Percentiles rank a stretch among this genome's conserved stretches.
These are phyloP conservation scores for Lecanoromycetidae sp. DNA, from an alignment of 2,329 filamentous ascomycete species.

Conservation along the genomic window DNA sequence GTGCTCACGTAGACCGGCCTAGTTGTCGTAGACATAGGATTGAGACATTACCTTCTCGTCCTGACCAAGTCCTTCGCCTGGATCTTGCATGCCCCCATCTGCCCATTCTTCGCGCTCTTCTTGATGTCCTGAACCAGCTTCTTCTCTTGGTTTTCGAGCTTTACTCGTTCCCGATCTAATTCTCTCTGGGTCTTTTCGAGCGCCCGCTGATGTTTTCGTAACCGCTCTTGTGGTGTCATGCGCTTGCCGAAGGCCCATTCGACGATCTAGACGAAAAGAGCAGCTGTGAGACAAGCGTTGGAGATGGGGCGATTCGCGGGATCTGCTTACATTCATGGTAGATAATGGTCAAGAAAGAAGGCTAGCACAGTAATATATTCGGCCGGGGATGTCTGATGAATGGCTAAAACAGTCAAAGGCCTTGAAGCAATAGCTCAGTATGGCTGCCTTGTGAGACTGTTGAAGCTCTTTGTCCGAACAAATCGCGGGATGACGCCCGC, in stretches of 20 bases:
- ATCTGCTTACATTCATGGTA: conserved; percentile 31
- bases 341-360: neutral
- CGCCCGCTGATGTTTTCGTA: conserved; percentile 71
- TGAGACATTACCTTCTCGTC: conserved; percentile 54
- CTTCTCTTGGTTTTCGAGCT: conserved; percentile 98
- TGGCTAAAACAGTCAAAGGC: neutral
- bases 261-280: conserved; percentile 54
- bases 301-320: neutral
- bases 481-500: conserved; percentile 2
- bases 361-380: neutral
- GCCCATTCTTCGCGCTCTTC: conserved; percentile 93
- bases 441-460: neutral
- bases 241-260: conserved; percentile 99
- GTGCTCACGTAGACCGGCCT: neutral
- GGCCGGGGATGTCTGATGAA: neutral
- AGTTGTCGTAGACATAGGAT: neutral
- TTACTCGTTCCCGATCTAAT: conserved; percentile 84
- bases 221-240: conserved; percentile 71
- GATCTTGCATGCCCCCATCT: conserved; percentile 97
- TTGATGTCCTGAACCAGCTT: conserved; percentile 93
- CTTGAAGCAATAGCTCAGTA: no score
- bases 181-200: conserved; percentile 96
- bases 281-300: conserved; percentile 9
- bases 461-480: neutral
- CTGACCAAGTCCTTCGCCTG: conserved; percentile 94